Base-by-base conservation (phyloP, 306 rosid genomes). In the Lagenaria siceraria region DNA sequence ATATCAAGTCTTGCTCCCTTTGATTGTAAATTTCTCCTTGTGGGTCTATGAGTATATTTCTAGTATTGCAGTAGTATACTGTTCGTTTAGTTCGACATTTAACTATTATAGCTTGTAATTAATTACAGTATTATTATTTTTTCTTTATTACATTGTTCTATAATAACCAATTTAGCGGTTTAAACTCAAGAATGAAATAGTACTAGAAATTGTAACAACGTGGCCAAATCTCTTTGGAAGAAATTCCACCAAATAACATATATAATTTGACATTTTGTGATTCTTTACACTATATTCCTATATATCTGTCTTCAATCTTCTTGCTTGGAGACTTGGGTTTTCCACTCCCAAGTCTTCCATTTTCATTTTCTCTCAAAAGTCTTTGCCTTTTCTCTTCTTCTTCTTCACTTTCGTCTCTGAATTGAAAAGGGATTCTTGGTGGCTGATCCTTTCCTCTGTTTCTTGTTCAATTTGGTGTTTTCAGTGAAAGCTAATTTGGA, bases 251-350 rank as follows among this genome's bases (percentile, higher is more conserved):
- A 24, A 42, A n/a, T 69, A 69, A n/a, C 14, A 22, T 42, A 8
- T 15, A 21, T 42, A 40, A 69, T 42, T 6, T 22, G 55, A 22
- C 22, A 22, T 69, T 27, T 48, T 69, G 24, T 69, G 75, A 43
- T 69, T 43, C 4, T n/a, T n/a, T 66, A 17, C 73, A 10, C 51
- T 38, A 31, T 31, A 24, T 43, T 49, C 24, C 15, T 78, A 13
- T 46, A 22, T 65, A 4, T 59, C 70, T 53, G 71, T 17, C 62
- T 80, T 87, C 79, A 78, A 80, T 29, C 13, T 43, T 43, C 55
- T 22, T 69, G 13, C 36, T 69, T 24, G 53, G 19, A 69, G 75
- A 69, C 55, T 69, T 69, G 55, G 12, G 55, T 65, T 65, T 65
- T 65, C 51, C 73, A 35, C 48, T 38, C 48, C 14, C n/a, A 14